These are phyloP conservation scores for Arthrobotrys entomopaga DNA, from an alignment of 2,329 filamentous ascomycete species.

Conservation along the genomic window DNA sequence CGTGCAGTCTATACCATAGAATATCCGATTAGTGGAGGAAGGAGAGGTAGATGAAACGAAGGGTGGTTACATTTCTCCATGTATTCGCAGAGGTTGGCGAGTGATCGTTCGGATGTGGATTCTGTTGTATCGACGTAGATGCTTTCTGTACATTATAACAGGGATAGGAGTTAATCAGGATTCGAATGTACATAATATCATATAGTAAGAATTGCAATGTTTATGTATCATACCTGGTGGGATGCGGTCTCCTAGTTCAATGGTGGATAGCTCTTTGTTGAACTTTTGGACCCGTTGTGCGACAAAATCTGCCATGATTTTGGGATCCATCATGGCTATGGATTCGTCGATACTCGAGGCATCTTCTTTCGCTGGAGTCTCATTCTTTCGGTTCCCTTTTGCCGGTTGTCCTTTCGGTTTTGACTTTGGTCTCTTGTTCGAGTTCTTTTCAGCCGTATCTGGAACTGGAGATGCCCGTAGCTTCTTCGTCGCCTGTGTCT, in stretches of 20 bases:
- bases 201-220: conserved; percentile 3
- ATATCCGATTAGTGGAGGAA: conserved; percentile 7
- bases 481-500: conserved; percentile 30
- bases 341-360: conserved; percentile 73
- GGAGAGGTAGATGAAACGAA: not conserved
- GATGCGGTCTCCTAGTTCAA: conserved; percentile 85
- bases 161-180: not conserved
- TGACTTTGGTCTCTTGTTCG: conserved; percentile 7
- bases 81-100: conserved; percentile 81
- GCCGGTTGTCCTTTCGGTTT: conserved; percentile 35
- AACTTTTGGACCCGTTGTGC: conserved; percentile 81
- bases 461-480: conserved; percentile 22
- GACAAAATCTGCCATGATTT: conserved; percentile 84
- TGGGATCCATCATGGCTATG: conserved; percentile 83
- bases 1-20: conserved; percentile 37
- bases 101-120: conserved; percentile 73
- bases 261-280: conserved; percentile 79
- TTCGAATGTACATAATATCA: conserved; percentile 14
- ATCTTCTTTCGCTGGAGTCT: conserved; percentile 35
- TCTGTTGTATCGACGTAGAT: conserved; percentile 82
- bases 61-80: conserved; percentile 69
- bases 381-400: conserved; percentile 38
- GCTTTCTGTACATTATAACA: conserved; percentile 69
- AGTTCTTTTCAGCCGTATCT: conserved; percentile 15
- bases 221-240: conserved; percentile 72